phyloP scores from a whole-genome alignment of 768 basidiomycete genomes.

The Russula abietina region DNA sequence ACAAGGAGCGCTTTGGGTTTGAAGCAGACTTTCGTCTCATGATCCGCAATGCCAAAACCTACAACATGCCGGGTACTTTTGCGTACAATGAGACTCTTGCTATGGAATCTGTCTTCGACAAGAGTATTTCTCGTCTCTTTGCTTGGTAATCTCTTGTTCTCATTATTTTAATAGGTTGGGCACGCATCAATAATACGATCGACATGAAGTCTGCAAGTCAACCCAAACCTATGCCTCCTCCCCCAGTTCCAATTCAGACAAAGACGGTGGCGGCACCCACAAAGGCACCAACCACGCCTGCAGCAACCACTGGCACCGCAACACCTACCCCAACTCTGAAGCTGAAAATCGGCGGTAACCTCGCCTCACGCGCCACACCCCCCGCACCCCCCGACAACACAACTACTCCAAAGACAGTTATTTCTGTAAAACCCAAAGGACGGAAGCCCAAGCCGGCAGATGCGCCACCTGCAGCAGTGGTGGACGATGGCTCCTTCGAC shows the following conservation, averaged over 20 bases:
- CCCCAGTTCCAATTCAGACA: constrained; percentile 22
- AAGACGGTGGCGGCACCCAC: neutral
- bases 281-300: constrained; percentile 6
- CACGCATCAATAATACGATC: constrained; percentile 76
- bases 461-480: constrained; percentile 44
- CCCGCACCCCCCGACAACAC: constrained; percentile 24
- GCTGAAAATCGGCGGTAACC: constrained; percentile 31
- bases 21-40: constrained; percentile 84
- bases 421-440: constrained; percentile 28
- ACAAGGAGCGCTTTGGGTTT: constrained; percentile 78
- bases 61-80: constrained; percentile 67
- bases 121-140: constrained; percentile 46
- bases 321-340: constrained; percentile 32
- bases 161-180: constrained; percentile 59
- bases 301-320: constrained; percentile 25
- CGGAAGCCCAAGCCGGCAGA: constrained; percentile 42
- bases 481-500: constrained; percentile 76
- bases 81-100: constrained; percentile 71
- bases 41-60: constrained; percentile 79
- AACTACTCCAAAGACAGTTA: constrained; percentile 2
- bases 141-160: constrained; percentile 3
- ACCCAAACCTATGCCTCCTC: constrained; percentile 23
- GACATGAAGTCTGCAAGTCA: constrained; percentile 48
- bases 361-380: constrained; percentile 18
- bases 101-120: constrained; percentile 79